Percentiles rank a stretch among this genome's conserved stretches.
phyloP scores from a whole-genome alignment of 1,284 basidiomycete genomes.

The Malassezia furfur region DNA sequence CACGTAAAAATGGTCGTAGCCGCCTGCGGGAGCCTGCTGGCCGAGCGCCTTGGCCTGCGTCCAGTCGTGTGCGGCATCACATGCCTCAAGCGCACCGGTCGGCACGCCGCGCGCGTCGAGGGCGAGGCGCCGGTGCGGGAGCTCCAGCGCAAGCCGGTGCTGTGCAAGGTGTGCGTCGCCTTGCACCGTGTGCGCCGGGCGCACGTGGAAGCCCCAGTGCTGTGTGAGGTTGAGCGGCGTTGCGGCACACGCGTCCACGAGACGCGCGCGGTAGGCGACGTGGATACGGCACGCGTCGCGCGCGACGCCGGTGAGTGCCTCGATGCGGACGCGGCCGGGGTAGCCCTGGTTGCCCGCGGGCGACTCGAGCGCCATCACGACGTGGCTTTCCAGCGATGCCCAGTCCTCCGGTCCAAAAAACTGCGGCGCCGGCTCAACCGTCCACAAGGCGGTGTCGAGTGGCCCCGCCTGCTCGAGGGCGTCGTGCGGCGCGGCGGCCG shows the following conservation, averaged over 20 bases:
- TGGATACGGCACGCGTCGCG: conserved; percentile 7
- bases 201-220: conserved; percentile 44
- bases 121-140: conserved; percentile 24
- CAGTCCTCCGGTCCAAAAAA: conserved; percentile 16
- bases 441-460: conserved; percentile 35
- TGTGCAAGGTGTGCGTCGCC: conserved; percentile 20
- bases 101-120: conserved; percentile 25
- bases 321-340: conserved; percentile 32
- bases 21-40: conserved; percentile 18
- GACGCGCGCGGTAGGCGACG: conserved; percentile 32
- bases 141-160: conserved; percentile 27
- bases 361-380: conserved; percentile 20
- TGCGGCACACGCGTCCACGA: conserved; percentile 7
- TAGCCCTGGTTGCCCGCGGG: conserved; percentile 35
- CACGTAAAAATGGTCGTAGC: conserved; percentile 41
- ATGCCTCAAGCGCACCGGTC: conserved; percentile 23
- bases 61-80: conserved; percentile 22
- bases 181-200: conserved; percentile 11
- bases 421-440: conserved; percentile 4
- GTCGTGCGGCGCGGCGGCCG: conserved; percentile 11
- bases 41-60: conserved; percentile 21
- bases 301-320: conserved; percentile 26
- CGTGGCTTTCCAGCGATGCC: conserved; percentile 13
- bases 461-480: conserved; percentile 28
- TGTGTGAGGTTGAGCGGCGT: conserved; percentile 45